These are phyloP conservation scores for Tubosaeta brunneosetosa DNA, from an alignment of 768 basidiomycete species.

Conservation along the genomic window DNA sequence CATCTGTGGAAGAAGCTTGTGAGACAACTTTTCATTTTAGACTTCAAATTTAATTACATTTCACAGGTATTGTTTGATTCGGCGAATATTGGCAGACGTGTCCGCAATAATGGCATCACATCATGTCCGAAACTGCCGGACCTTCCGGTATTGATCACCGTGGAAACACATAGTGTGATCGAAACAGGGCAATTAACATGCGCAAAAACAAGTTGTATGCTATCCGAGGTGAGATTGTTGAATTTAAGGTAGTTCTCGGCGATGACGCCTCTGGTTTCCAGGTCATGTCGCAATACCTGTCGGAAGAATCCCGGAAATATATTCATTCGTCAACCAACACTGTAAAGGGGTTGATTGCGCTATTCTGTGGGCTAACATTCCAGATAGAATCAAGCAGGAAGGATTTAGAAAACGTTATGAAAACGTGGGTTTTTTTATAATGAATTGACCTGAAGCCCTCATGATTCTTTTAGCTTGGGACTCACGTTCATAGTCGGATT, in stretches of 20 bases:
- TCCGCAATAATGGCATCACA: neutral
- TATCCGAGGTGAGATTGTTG: neutral
- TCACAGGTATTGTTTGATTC: neutral
- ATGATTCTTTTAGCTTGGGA: neutral
- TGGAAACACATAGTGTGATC: neutral
- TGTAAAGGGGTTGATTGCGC: neutral
- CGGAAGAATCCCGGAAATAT: neutral
- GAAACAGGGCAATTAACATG: neutral
- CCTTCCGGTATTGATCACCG: neutral
- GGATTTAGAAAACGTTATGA: neutral
- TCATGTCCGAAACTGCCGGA: neutral
- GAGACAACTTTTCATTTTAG: too few relatives aligned
- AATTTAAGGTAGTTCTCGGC: neutral
- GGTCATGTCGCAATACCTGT: neutral
- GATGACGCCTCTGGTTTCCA: too few relatives aligned
- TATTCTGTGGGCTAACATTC: neutral
- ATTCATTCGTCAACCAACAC: neutral
- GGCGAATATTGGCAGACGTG: neutral
- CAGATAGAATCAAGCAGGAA: neutral
- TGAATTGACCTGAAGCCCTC: too few relatives aligned
- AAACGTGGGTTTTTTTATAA: neutral
- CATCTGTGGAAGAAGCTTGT: neutral
- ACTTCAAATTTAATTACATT: too few relatives aligned
- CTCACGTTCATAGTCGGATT: neutral
- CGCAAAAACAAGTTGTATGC: neutral